These are phyloP conservation scores for Candida sphagnicola DNA, from an alignment of 805 yeast species.

Conservation along the genomic window DNA sequence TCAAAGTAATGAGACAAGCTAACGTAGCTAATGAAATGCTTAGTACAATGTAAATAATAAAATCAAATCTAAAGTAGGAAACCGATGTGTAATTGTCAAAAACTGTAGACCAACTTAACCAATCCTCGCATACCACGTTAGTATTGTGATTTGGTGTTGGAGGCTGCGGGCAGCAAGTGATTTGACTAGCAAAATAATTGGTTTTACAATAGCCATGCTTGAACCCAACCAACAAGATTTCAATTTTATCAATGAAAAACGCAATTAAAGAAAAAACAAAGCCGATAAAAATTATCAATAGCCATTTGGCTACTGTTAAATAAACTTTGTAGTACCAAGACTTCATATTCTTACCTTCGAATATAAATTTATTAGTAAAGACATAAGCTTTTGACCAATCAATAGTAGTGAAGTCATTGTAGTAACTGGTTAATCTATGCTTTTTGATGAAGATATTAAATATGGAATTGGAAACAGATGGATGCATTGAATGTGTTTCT, in stretches of 20 bases:
- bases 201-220: constrained; percentile 49
- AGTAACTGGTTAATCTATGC: constrained; percentile 26
- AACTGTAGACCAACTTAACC: constrained; percentile 43
- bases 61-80: constrained; percentile 22
- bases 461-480: constrained; percentile 4
- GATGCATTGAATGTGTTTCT: constrained; percentile 3
- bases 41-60: constrained; percentile 29
- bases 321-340: constrained; percentile 18
- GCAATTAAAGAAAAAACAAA: constrained; percentile 47
- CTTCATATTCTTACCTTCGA: constrained; percentile 31
- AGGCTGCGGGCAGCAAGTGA: constrained; percentile 33
- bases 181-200: constrained; percentile 42
- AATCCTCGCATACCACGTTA: constrained; percentile 29
- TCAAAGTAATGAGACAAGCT: constrained; percentile 43
- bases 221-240: constrained; percentile 45
- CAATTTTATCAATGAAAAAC: constrained; percentile 44
- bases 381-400: constrained; percentile 55
- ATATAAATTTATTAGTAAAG: constrained; percentile 39
- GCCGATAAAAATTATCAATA: constrained; percentile 44
- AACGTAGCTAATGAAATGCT: constrained; percentile 40
- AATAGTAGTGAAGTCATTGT: constrained; percentile 58
- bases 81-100: constrained; percentile 12
- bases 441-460: constrained; percentile 1
- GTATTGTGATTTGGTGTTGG: not conserved
- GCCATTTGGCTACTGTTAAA: constrained; percentile 46